Evolutionary conservation across 2,329 filamentous ascomycete genomes (phyloP).

Genomic region (Aspergillus tamarii): DNA sequence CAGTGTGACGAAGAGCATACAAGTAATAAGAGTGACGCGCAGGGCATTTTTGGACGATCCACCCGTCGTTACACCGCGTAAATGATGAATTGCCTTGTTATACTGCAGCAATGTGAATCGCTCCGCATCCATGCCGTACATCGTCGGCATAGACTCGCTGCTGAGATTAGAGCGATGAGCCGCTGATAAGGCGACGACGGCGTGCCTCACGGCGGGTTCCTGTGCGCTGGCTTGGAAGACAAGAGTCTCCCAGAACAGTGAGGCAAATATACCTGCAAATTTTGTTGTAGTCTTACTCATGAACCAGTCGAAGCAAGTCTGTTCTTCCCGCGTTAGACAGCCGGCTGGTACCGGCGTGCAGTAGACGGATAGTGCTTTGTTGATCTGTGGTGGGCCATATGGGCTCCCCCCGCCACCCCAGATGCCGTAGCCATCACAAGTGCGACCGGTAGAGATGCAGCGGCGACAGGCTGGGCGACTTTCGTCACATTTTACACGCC

Average conservation of each 20-base stretch:
- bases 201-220: conserved; percentile 49
- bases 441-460: background rate
- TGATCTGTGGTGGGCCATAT: conserved; percentile 1
- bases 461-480: background rate
- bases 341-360: background rate
- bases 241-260: conserved; percentile 44
- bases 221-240: conserved; percentile 43
- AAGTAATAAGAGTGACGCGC: background rate
- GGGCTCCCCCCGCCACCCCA: conserved; percentile 38
- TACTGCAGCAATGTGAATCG: background rate
- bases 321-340: background rate
- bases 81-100: background rate
- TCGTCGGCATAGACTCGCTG: background rate
- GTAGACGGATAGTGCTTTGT: background rate
- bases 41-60: too few relatives aligned
- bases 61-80: background rate
- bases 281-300: conserved; percentile 18
- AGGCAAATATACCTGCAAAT: conserved; percentile 40
- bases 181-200: conserved; percentile 26
- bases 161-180: background rate
- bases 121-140: background rate
- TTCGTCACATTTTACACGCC: conserved; percentile 4
- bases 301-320: background rate
- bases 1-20: background rate
- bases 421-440: conserved; percentile 45